Evolutionary conservation across 768 basidiomycete genomes (phyloP).

Genomic region (Pisolithus microcarpus): DNA sequence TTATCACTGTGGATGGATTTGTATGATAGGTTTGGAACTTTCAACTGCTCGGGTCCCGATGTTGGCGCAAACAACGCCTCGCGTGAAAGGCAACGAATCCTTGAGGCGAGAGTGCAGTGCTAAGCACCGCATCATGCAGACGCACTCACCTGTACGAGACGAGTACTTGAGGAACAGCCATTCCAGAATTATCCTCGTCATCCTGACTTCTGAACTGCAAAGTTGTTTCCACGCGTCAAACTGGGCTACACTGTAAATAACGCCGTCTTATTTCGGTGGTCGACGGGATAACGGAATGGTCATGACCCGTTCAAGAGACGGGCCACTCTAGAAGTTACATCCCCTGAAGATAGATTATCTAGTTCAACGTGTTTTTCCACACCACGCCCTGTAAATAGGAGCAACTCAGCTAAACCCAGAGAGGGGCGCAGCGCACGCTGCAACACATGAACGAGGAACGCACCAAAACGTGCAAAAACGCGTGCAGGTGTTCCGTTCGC

Average conservation of each 20-base stretch:
- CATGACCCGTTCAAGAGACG: slow-evolving; percentile 43
- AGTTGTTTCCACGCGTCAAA: background rate
- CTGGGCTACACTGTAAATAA: background rate
- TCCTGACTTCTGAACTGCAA: background rate
- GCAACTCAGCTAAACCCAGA: slow-evolving; percentile 5
- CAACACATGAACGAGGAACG: slow-evolving; percentile 25
- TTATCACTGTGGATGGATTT: background rate
- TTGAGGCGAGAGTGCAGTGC: slow-evolving; percentile 16
- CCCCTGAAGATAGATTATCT: slow-evolving; percentile 63
- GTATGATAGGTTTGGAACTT: background rate
- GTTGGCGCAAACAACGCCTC: slow-evolving; percentile 2
- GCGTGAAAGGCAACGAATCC: slow-evolving; percentile 11
- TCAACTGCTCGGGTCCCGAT: background rate
- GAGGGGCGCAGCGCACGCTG: background rate
- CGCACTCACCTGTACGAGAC: background rate
- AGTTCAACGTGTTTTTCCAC: slow-evolving; percentile 76
- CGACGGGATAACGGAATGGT: slow-evolving; percentile 2
- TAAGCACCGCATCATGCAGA: slow-evolving; percentile 1
- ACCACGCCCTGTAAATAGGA: slow-evolving; percentile 52
- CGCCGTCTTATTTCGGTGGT: slow-evolving; percentile 4
- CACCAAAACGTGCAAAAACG: slow-evolving; percentile 82
- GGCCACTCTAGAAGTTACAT: slow-evolving; percentile 66
- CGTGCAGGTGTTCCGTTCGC: slow-evolving; percentile 74
- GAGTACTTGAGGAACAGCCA: background rate
- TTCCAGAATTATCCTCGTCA: background rate